Percentiles rank a stretch among this genome's conserved stretches.
Conservation (phyloP, 2,329 filamentous ascomycete genomes). For the Cladosporium sp. region DNA sequence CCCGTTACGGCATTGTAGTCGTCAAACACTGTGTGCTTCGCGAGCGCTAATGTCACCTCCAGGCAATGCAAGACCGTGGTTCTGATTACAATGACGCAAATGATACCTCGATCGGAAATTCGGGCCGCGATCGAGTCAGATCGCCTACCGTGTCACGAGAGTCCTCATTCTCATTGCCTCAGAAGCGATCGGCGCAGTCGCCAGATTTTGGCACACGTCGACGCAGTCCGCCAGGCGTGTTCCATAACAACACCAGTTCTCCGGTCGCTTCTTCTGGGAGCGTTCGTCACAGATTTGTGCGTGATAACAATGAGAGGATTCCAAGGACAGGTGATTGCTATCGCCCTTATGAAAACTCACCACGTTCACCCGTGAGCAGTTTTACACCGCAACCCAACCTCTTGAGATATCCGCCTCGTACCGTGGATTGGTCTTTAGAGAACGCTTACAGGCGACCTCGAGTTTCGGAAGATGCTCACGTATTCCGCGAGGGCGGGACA, state of each 20-base stretch:
- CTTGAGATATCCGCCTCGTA: no score
- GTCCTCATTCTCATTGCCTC: background rate
- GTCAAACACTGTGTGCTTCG: no score
- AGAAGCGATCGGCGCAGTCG: background rate
- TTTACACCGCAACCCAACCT: no score
- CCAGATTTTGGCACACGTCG: background rate
- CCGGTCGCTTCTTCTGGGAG: background rate
- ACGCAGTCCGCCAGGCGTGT: background rate
- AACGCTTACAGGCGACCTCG: no score
- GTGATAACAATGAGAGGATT: background rate
- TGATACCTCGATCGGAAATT: background rate
- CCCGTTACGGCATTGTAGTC: no score
- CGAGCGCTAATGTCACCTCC: background rate
- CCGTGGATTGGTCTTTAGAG: no score
- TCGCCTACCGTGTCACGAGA: background rate
- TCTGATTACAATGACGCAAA: background rate
- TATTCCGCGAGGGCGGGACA: no score
- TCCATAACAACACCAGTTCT: background rate
- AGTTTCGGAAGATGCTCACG: no score
- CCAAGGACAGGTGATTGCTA: background rate
- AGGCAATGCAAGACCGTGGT: background rate
- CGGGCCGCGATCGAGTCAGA: background rate
- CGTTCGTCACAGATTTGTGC: conserved; percentile 10
- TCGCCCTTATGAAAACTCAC: background rate
- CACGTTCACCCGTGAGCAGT: background rate